Conservation (phyloP, 306 rosid genomes). For the Begonia masoniana region DNA sequence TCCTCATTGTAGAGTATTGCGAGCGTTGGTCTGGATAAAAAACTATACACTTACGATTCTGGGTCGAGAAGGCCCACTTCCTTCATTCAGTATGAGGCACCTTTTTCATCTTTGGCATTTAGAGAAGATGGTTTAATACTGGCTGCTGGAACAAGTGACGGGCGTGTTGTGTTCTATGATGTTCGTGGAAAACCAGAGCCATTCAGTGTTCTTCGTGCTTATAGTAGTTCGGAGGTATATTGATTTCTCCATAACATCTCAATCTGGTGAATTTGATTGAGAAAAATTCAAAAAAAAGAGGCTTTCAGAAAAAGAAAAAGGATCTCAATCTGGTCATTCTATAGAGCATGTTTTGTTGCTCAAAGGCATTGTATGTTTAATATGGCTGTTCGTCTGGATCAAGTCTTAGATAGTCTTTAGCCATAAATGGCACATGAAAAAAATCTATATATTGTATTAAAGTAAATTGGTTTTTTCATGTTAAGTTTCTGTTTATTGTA, state of each 20-base stretch:
- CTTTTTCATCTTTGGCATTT: slow-evolving; percentile 87
- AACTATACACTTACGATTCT: slow-evolving; percentile 80
- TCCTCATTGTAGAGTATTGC: slow-evolving; percentile 66
- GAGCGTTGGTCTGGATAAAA: slow-evolving; percentile 92
- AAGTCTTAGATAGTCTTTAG: no score
- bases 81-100: slow-evolving; percentile 77
- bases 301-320: no score
- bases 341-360: no score
- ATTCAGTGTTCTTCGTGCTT: slow-evolving; percentile 80
- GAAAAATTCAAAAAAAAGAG: no score
- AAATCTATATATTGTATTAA: no score
- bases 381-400: no score
- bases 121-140: slow-evolving; percentile 93
- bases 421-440: no score
- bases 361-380: no score
- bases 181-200: slow-evolving; percentile 97
- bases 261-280: no score
- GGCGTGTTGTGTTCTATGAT: slow-evolving; percentile 88
- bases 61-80: slow-evolving; percentile 76
- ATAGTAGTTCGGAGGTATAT: slow-evolving; percentile 43
- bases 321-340: no score
- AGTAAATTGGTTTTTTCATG: no score
- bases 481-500: no score
- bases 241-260: slow-evolving; percentile 1
- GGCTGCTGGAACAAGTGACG: slow-evolving; percentile 97